Evolutionary conservation across 495 filamentous ascomycete genomes (phyloP), one percentile per base, ranked within the genome.

Genomic region (Hamigera avellanea): DNA sequence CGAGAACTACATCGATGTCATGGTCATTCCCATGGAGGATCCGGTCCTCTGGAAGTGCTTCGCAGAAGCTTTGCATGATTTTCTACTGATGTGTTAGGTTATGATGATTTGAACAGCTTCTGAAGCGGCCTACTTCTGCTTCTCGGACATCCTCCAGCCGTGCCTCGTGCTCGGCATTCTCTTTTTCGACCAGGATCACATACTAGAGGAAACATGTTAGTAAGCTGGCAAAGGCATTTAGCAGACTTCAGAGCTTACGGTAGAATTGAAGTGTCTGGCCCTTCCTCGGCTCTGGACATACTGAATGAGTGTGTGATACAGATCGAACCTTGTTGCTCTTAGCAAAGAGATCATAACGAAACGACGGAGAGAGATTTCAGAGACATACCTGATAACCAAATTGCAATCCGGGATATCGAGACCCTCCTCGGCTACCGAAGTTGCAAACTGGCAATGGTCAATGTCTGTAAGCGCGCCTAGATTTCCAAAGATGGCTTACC

Each of bases 381-480:
- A 13, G 18, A 19, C 33, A 16, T 44, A 69, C 62, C 80, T 71
- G 33, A 98, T 73, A 15, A 98, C 75, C 10, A 93, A 57, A 45
- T 94, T 95, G 67, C 91, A 98, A 45, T 94, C 86, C 0, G 89
- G 88, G 30, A 96, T 88, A 58, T 98, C 91, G 21, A 98, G 73
- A 4, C 91, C 91, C 57, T 98, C 91, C 54, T 98, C 91, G 2
- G 83, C 91, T 3, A 95, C 82, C 1, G 85, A 87, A 3, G 91
- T 95, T 25, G 86, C 80, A 53, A 95, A 80, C 56, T 67, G 31
- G 17, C 29, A 27, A 19, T 13, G 1, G 17, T 58, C 34, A 56
- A 43, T 14, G 16, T 6, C 10, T 7, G 9, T 29, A 30, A 6
- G n/a, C 4, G 5, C 5, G 12, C n/a, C 14, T 19, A 35, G 14